Percentiles rank a stretch among this genome's conserved stretches.
Evolutionary conservation across 225 moss, liverwort and hornwort genomes (phyloP).

Genomic region (Thuidium tamariscinum): DNA sequence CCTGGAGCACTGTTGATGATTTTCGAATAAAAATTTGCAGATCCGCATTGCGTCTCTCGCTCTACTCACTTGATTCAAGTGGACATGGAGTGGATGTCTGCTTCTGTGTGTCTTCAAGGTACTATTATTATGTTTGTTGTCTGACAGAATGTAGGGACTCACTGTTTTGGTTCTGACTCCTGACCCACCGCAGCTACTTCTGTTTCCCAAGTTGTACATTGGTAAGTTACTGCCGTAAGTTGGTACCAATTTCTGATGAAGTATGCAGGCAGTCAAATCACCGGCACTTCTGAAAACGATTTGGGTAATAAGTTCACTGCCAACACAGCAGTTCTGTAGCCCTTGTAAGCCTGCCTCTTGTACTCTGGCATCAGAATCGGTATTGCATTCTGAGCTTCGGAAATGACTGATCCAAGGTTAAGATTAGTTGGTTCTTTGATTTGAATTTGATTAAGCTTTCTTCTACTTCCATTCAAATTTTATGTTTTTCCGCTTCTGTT

Average conservation of each 20-base stretch:
- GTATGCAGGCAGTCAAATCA: background rate
- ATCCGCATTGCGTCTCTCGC: background rate
- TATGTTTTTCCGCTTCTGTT: background rate
- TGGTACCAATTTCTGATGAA: background rate
- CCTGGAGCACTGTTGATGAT: background rate
- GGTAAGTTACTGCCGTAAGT: background rate
- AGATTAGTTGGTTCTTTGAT: background rate
- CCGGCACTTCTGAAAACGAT: background rate
- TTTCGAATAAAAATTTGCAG: background rate
- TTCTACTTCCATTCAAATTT: background rate
- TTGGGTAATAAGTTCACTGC: background rate
- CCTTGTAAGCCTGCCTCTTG: background rate
- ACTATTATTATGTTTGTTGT: background rate
- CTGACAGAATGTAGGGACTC: background rate
- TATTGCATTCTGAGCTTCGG: background rate
- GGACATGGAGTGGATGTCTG: background rate
- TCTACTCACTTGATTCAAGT: background rate
- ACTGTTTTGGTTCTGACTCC: background rate
- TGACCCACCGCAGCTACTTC: background rate
- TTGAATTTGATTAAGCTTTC: background rate
- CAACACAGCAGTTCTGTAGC: background rate
- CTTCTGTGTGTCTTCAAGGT: background rate
- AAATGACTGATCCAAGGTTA: background rate
- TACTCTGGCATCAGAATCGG: background rate
- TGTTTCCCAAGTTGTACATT: background rate